Evolutionary conservation across 192 early-diverging fungal species (phyloP), one percentile per base, ranked within the genome.

Genomic region (Anaeromyces robustus): DNA sequence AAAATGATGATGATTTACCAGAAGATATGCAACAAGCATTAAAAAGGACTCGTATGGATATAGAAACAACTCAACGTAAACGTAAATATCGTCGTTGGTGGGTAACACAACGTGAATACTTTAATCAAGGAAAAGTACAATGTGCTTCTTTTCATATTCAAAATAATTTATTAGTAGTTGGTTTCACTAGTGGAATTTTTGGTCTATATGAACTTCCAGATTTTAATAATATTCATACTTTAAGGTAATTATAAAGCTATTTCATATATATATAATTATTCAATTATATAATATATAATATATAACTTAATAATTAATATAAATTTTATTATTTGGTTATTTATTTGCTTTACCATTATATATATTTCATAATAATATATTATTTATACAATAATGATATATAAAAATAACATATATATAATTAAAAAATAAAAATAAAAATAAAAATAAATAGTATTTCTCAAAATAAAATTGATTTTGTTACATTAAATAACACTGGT

Each of bases 141-240:
- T 92, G 90, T 79, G 93, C 92, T 26, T 88, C 92, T 77, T 99
- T 93, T 85, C 95, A 95, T 82, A 82, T 88, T 12, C 80, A 84
- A 0, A 90, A 92, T 13, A 88, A 89, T 28, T 86, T 98, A 78
- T 81, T 98, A 77, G 94, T 96, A 1, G 93, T 95, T 77, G 98
- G 97, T 12, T 97, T 98, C 83, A 89, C 89, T 78, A 93, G 92
- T 43, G 98, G 98, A 31, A 90, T 97, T 34, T 99, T 99, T 91
- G 98, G 97, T 1, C 93, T 99, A 77, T 99, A 97, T 94, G 96
- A 99, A 86, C 87, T 98, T 81, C 96, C 98, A 12, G 92, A 92
- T 78, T 97, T 98, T 81, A 95, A 84, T 81, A 93, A 94, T 82
- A 94, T 98, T 81, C 98, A 99, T 83, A 95, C 95, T 29, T 86